Conservation (phyloP, 2,329 filamentous ascomycete genomes). For the Curvularia sp. region DNA sequence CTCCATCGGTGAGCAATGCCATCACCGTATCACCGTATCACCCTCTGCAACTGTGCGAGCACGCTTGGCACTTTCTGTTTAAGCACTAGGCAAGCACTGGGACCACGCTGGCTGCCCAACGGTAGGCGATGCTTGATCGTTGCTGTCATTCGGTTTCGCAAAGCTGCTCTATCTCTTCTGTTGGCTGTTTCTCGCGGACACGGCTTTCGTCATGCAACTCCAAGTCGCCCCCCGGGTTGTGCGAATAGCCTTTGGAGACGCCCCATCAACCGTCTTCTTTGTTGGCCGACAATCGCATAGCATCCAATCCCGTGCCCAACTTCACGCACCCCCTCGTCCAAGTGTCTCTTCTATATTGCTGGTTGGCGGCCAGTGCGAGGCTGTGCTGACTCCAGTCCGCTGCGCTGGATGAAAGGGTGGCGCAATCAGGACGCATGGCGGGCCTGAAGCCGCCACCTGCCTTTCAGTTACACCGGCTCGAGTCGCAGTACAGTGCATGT, state of each 20-base stretch:
- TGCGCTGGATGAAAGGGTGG: constrained; percentile 19
- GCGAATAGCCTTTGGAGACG: not conserved
- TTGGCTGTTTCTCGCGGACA: not conserved
- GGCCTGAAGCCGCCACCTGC: constrained; percentile 12
- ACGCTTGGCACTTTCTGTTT: constrained; percentile 1
- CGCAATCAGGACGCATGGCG: constrained; percentile 20
- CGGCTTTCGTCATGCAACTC: not conserved
- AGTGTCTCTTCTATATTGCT: not conserved
- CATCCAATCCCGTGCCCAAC: not conserved
- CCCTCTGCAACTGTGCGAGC: too few relatives aligned
- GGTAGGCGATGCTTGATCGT: constrained; percentile 1
- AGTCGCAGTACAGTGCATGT: constrained; percentile 3
- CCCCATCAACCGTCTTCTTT: not conserved
- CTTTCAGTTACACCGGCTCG: constrained; percentile 4
- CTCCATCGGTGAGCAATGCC: not conserved
- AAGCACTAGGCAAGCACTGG: not conserved
- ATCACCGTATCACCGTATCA: too few relatives aligned
- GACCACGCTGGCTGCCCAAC: constrained; percentile 6
- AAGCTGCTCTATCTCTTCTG: not conserved
- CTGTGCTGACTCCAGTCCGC: constrained; percentile 12
- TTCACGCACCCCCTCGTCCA: not conserved
- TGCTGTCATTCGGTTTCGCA: not conserved
- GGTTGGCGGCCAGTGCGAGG: constrained; percentile 7
- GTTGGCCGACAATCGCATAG: constrained; percentile 2
- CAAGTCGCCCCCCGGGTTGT: not conserved